These are phyloP conservation scores for Posidonia oceanica DNA, from an alignment of 116 monocot species.

Conservation along the genomic window DNA sequence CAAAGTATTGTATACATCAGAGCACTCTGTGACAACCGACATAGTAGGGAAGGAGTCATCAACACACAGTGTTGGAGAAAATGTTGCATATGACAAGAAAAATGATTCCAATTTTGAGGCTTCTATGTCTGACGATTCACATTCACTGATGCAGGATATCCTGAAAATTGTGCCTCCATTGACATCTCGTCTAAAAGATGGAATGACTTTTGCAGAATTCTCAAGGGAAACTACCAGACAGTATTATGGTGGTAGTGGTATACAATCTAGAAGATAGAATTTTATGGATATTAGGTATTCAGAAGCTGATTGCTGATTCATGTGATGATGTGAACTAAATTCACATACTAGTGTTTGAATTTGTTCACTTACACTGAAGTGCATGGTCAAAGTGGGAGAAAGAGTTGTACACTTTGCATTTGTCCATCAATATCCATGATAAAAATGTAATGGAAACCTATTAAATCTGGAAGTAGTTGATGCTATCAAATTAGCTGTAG, in stretches of 20 bases:
- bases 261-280: conserved; percentile 34
- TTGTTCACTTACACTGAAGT: too few relatives aligned
- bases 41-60: not conserved
- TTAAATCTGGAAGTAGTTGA: too few relatives aligned
- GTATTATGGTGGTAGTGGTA: conserved; percentile 79
- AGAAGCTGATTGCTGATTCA: not conserved
- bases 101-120: not conserved
- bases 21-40: not conserved
- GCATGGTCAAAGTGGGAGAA: too few relatives aligned
- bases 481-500: too few relatives aligned
- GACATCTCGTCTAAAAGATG: conserved; percentile 54
- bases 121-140: conserved; percentile 8
- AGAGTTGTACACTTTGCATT: too few relatives aligned
- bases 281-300: not conserved
- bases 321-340: too few relatives aligned
- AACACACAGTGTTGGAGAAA: not conserved
- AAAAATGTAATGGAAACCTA: too few relatives aligned
- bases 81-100: not conserved
- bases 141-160: conserved; percentile 29
- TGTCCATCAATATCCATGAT: too few relatives aligned
- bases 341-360: too few relatives aligned
- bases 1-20: conserved; percentile 34
- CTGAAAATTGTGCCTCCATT: conserved; percentile 59
- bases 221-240: conserved; percentile 85
- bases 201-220: conserved; percentile 98